These are phyloP conservation scores for Cucumis hystrix DNA, from an alignment of 306 rosid genomes.

Conservation along the genomic window DNA sequence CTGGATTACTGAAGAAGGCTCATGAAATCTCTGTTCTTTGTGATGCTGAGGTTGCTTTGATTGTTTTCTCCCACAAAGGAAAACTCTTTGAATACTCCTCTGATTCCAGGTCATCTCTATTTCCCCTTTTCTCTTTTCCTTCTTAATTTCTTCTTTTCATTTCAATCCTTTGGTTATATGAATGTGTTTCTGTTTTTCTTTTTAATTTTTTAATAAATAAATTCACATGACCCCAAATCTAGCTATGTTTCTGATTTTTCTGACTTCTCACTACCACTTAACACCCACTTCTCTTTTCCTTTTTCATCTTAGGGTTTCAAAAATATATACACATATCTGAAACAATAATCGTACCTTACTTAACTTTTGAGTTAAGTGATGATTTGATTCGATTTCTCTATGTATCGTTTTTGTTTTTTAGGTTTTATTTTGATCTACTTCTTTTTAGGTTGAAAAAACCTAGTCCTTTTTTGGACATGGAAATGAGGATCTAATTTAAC, in stretches of 20 bases:
- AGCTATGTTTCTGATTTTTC: background rate
- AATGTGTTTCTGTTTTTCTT: background rate
- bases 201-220: background rate
- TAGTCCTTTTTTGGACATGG: background rate
- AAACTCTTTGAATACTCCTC: constrained; percentile 84
- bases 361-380: background rate
- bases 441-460: too few relatives aligned
- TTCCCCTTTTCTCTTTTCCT: background rate
- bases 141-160: background rate
- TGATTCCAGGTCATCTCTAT: constrained; percentile 44
- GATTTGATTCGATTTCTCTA: background rate
- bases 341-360: too few relatives aligned
- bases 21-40: constrained; percentile 92
- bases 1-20: constrained; percentile 72
- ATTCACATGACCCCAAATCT: background rate
- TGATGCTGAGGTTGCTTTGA: constrained; percentile 89
- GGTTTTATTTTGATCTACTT: background rate
- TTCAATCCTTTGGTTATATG: background rate
- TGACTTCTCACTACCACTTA: background rate
- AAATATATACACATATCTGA: too few relatives aligned
- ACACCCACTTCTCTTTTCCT: background rate
- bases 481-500: too few relatives aligned
- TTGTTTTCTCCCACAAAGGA: constrained; percentile 80
- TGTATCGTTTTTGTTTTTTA: too few relatives aligned
- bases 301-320: background rate